phyloP scores from a whole-genome alignment of 1,284 basidiomycete species.

The Inonotus obliquus region DNA sequence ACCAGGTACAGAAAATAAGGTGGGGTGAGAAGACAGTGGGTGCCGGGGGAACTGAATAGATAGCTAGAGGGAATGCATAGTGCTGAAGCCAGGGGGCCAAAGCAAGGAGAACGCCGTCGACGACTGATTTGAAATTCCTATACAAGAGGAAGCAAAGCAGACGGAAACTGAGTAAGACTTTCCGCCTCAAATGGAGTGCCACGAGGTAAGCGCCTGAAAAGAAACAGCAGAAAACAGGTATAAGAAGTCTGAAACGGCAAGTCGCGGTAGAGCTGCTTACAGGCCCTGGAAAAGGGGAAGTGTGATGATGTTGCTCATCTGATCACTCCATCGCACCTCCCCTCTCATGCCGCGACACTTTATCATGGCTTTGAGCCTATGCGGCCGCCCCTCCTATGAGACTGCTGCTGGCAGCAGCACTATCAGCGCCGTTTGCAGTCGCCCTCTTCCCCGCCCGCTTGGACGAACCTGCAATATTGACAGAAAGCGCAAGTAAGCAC shows the following conservation, averaged over 20 bases:
- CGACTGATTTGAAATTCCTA: not conserved
- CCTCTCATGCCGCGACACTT: conserved; percentile 1
- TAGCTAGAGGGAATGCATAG: not conserved
- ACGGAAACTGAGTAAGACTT: not conserved
- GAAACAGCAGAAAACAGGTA: not conserved
- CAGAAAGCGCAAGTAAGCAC: not conserved
- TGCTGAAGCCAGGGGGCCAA: not conserved
- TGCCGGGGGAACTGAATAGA: conserved; percentile 1
- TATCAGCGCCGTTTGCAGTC: not conserved
- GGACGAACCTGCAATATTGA: not conserved
- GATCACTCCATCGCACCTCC: not conserved
- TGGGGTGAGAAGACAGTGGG: conserved; percentile 7
- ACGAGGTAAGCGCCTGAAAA: not conserved
- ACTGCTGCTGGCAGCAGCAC: not conserved
- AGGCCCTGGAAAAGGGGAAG: conserved; percentile 13
- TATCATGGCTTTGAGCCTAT: conserved; percentile 10
- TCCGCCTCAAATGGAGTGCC: not conserved
- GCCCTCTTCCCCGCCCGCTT: conserved; percentile 8
- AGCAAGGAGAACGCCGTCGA: not conserved
- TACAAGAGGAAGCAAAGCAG: not conserved
- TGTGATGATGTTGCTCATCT: conserved; percentile 1
- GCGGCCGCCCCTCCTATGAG: not conserved
- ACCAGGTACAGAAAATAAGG: conserved; percentile 4
- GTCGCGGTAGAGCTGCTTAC: conserved; percentile 1
- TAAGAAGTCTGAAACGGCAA: not conserved